These are phyloP conservation scores for Penicillium capsulatum DNA, from an alignment of 2,329 filamentous ascomycete genomes.

Conservation along the genomic window DNA sequence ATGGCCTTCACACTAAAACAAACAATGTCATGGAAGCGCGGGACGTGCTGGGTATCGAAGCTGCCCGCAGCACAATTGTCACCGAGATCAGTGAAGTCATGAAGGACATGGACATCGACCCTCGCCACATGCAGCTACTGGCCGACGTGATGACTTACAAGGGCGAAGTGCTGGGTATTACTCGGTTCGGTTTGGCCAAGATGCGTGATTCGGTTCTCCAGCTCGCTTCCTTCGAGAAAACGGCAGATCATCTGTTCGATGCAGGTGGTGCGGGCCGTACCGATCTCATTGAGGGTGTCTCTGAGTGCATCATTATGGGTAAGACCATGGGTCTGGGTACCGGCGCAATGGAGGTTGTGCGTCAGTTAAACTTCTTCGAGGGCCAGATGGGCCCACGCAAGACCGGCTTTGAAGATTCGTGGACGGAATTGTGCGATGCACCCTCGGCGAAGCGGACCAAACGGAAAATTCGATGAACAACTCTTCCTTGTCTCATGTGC, in stretches of 20 bases:
- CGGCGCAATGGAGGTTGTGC: conserved; percentile 83
- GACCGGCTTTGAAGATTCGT: conserved; percentile 63
- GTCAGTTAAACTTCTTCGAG: conserved; percentile 65
- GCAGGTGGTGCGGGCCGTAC: conserved; percentile 88
- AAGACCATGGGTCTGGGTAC: conserved; percentile 91
- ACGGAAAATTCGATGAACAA: conserved; percentile 15
- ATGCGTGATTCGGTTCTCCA: conserved; percentile 94
- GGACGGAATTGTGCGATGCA: conserved; percentile 31
- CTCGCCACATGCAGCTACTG: conserved; percentile 93
- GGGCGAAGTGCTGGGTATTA: conserved; percentile 93
- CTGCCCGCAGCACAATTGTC: conserved; percentile 83
- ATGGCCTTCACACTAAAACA: conserved; percentile 67
- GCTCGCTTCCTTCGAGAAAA: conserved; percentile 95
- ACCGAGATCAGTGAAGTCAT: conserved; percentile 85
- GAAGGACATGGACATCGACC: conserved; percentile 92
- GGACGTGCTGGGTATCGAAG: conserved; percentile 89
- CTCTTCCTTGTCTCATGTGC: conserved; percentile 6
- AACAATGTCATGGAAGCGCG: conserved; percentile 90
- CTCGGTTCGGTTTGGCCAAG: conserved; percentile 90
- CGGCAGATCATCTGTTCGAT: conserved; percentile 93
- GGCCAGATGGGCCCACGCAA: conserved; percentile 56
- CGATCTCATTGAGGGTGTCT: conserved; percentile 88
- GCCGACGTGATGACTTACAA: conserved; percentile 99
- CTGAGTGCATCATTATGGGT: conserved; percentile 97
- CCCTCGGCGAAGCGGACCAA: conserved; percentile 15